Evolutionary conservation across 805 yeast species (phyloP), one percentile per base, ranked within the genome.

Genomic region (Candida coquimbonensis): DNA sequence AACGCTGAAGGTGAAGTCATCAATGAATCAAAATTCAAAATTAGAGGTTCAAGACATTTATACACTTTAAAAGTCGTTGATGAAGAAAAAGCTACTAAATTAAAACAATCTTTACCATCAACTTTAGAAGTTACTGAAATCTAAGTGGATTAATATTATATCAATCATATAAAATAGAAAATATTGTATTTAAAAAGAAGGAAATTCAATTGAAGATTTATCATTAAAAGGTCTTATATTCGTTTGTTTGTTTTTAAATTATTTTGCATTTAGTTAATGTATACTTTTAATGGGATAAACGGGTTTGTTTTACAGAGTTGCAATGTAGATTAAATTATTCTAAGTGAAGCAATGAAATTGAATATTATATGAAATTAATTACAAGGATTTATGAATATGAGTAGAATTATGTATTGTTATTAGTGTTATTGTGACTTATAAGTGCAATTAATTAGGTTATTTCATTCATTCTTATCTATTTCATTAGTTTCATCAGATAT

Each of bases 21-120:
- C 82, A 84, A 85, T 77, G 93, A 86, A 77, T 89, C 96, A 78
- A 93, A 93, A 78, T 93, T 93, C 90, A 93, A 93, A 87, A 87
- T 93, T 68, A 89, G 98, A 82, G 96, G 97, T 73, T 67, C 96
- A 57, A 88, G 79, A 73, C 73, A 86, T 80, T 82, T 88, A 69
- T 93, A 93, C 87, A 93, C 99, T 63, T 80, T 91, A 74, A 86
- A 86, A 62, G 91, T 93, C 67, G 81, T 85, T 78, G 98, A 93
- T 73, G 85, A 88, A 67, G 84, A 87, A 73, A 90, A 89, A 82
- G 98, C 98, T 66, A 82, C 87, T 84, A 93, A 93, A 81, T 81
- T 93, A 77, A 83, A 87, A 69, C 96, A 90, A 80, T 86, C 98
- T 67, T 80, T 93, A 67, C 97, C 98, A 73, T 96, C 99, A 71